These are phyloP conservation scores for Rhododendron griersonianum DNA, from an alignment of 148 eudicot genomes.

Conservation along the genomic window DNA sequence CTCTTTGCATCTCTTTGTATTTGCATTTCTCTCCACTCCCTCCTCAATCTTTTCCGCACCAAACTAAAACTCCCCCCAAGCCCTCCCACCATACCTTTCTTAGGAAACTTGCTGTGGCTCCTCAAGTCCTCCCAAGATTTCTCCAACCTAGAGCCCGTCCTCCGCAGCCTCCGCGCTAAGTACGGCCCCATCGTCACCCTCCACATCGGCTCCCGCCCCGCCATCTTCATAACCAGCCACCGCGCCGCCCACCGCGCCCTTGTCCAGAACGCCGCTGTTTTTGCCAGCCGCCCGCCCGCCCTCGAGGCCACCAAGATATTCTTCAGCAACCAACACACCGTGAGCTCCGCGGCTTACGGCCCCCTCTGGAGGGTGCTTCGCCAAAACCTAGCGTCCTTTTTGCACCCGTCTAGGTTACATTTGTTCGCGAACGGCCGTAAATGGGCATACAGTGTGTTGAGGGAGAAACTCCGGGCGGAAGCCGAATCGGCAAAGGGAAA, in stretches of 20 bases:
- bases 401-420: conserved; percentile 10
- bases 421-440: conserved; percentile 5
- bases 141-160: conserved; percentile 17
- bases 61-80: conserved; percentile 6
- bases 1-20: conserved; percentile 4
- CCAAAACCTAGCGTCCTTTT: conserved; percentile 5
- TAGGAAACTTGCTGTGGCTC: conserved; percentile 11
- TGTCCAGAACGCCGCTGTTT: conserved; percentile 27
- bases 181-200: conserved; percentile 36
- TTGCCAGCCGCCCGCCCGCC: conserved; percentile 32
- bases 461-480: neutral
- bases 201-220: conserved; percentile 10
- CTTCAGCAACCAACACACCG: conserved; percentile 29
- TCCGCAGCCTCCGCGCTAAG: conserved; percentile 12
- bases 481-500: neutral
- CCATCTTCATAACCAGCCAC: conserved; percentile 22
- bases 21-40: conserved; percentile 2
- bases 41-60: neutral
- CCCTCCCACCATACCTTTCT: conserved; percentile 16
- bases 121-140: conserved; percentile 14
- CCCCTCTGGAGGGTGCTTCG: conserved; percentile 18
- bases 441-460: conserved; percentile 11
- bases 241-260: conserved; percentile 35
- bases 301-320: conserved; percentile 22
- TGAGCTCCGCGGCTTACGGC: conserved; percentile 35